Base-by-base conservation (phyloP, 805 yeast species). In the Metschnikowia shivogae region DNA sequence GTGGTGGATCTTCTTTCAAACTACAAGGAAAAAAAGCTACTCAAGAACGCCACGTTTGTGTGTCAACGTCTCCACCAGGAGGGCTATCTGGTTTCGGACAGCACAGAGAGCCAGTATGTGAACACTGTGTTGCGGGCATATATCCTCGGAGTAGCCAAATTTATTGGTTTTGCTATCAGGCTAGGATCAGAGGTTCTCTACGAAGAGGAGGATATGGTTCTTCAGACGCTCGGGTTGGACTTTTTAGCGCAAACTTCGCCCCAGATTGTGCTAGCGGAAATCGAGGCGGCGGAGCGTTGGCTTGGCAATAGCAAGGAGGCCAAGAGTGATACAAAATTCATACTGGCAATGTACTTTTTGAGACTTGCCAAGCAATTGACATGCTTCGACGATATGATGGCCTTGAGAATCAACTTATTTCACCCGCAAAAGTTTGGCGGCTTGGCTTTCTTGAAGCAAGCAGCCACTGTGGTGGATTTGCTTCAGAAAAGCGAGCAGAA, bases 141-240 rank as follows among this genome's bases (percentile, higher is more conserved):
- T 44, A 68, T 78, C 2, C 52, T 78, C 8, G 87, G 83, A 2
- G 53, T 82, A 5, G 63, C 80, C 40, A 77, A 76, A 55, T 75
- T 77, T 61, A 76, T 82, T 14, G 77, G 77, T 17, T 65, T 74
- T 11, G 64, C 72, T 12, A 48, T 76, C 3, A 61, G 63, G 7
- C 64, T 82, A 31, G 80, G 82, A 1, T 66, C 66, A 42, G 82
- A 82, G n/a, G 83, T 80, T 7, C 66, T 84, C 9, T 79, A 77
- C 50, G 89, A 85, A 56, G 93, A 84, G 56, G 93, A 86, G 58
- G 95, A 86, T 62, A 64, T 86, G 28, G 81, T 81, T 45, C 77
- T 84, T 1, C 78, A 83, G 53, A 71, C 73, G 11, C 79, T 83
- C 81, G 81, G 80, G 32, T 54, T 70, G 73, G 55, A 52, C 48